Evolutionary conservation across 495 filamentous ascomycete genomes (phyloP), one percentile per base, ranked within the genome.

Genomic region (Haplographium delicatum): DNA sequence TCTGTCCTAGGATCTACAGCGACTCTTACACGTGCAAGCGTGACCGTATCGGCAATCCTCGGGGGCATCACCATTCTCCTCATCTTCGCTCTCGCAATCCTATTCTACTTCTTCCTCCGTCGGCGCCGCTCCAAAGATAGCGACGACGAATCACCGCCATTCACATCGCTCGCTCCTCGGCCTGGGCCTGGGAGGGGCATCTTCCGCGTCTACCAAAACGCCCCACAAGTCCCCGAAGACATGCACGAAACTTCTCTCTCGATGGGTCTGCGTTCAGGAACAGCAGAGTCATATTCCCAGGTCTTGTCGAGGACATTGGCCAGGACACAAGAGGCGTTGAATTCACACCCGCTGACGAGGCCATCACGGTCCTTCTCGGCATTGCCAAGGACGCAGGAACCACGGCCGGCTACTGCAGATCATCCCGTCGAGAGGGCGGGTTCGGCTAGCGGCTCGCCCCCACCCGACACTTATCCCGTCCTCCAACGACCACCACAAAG

Each of bases 71-170:
- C 57, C 9, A n/a, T 47, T 1, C 25, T 52, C 1, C 38, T 65
- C 18, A 2, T 61, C 13, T 6, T 67, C 9, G 39, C 50, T 2
- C 27, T 44, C 11, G 33, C 41, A 9, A 46, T 57, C 19, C 9
- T 65, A 2, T 39, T 46, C 27, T 59, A 56, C 49, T 47, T 65
- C 27, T 65, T 57, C 39, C 30, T 59, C 4, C 53, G 60, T 2
- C 62, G 58, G 47, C 38, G 50, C 10, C 46, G 38, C 1, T 46
- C 53, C 10, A 40, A 24, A 33, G 11, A 18, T 16, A 9, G 10
- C 7, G 42, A 46, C 19, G 23, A 47, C 9, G 47, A 46, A 53
- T 46, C 50, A 15, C 42, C 42, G 5, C 50, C 50, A 13, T 30
- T 53, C 13, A 47, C 42, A 7, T 47, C 43, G 13, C 23, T 41